These are phyloP conservation scores for Paraphaeosphaeria sporulosa DNA, from an alignment of 2,329 filamentous ascomycete genomes.

Conservation along the genomic window DNA sequence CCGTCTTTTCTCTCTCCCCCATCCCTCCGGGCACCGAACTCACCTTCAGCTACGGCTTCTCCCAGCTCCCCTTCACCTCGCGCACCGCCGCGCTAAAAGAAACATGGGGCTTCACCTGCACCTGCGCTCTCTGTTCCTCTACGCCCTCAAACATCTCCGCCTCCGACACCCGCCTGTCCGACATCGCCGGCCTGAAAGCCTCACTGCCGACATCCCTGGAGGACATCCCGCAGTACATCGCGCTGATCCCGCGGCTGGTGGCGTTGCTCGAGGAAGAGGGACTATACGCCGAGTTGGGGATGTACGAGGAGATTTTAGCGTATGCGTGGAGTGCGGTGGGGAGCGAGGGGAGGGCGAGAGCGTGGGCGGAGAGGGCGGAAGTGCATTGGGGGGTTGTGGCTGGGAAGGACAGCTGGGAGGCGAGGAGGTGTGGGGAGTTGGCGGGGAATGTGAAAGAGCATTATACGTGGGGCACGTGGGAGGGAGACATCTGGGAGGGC, in stretches of 20 bases:
- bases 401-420: slow-evolving; percentile 36
- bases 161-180: slow-evolving; percentile 36
- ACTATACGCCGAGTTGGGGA: slow-evolving; percentile 30
- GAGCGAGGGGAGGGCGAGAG: slow-evolving; percentile 32
- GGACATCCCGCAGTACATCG: slow-evolving; percentile 31
- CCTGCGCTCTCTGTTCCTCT: slow-evolving; percentile 39
- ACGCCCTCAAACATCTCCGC: slow-evolving; percentile 18
- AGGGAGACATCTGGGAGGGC: slow-evolving; percentile 31
- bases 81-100: slow-evolving; percentile 29
- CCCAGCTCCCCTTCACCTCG: slow-evolving; percentile 21
- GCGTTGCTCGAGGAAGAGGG: slow-evolving; percentile 36
- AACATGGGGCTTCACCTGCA: slow-evolving; percentile 41
- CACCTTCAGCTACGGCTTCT: slow-evolving; percentile 41
- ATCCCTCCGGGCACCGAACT: slow-evolving; percentile 41
- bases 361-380: slow-evolving; percentile 38
- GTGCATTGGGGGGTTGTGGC: slow-evolving; percentile 36
- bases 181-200: slow-evolving; percentile 36
- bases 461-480: slow-evolving; percentile 36
- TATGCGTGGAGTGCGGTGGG: slow-evolving; percentile 41
- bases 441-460: slow-evolving; percentile 33
- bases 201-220: slow-evolving; percentile 30
- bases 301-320: slow-evolving; percentile 44
- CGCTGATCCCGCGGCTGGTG: slow-evolving; percentile 35
- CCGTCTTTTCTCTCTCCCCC: slow-evolving; percentile 36
- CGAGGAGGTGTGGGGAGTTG: slow-evolving; percentile 30